A percentile compares a stretch with the other conserved stretches of the same genome.
phyloP scores from a whole-genome alignment of 441 rosid genomes.

The Syzygium syzygioides region DNA sequence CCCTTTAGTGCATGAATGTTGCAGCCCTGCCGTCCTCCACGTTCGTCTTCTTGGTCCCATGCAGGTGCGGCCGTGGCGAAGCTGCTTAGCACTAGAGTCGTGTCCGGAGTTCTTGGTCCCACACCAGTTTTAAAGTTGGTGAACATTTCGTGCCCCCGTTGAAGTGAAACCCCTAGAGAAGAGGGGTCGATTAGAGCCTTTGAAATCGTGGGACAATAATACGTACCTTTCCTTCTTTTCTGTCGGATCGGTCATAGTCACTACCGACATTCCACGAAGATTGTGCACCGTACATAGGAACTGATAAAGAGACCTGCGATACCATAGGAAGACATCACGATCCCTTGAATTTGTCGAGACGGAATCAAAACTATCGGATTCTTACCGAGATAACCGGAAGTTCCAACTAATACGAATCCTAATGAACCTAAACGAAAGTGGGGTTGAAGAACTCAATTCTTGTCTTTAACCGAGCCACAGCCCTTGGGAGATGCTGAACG shows the following conservation, averaged over 20 bases:
- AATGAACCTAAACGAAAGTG: neutral
- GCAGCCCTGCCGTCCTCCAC: neutral
- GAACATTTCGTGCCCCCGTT: neutral
- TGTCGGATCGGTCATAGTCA: neutral
- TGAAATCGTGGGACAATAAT: accelerated
- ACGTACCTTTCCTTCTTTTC: accelerated
- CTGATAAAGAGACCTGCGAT: neutral
- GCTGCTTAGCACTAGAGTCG: neutral
- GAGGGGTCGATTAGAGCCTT: neutral
- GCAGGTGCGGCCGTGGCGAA: neutral
- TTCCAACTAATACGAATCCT: neutral
- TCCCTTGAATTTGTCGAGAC: neutral
- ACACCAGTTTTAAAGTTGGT: neutral
- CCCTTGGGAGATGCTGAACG: neutral
- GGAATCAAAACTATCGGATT: neutral
- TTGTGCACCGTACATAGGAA: accelerated
- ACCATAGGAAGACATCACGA: too few relatives aligned
- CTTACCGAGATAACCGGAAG: neutral
- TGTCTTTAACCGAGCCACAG: neutral
- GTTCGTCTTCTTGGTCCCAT: neutral
- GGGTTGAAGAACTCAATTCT: neutral
- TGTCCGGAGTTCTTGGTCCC: neutral
- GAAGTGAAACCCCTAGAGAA: neutral
- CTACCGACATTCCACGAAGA: accelerated
- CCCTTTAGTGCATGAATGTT: neutral